These are phyloP conservation scores for Volutella citrinella DNA, from an alignment of 2,329 filamentous ascomycete genomes.

Conservation along the genomic window DNA sequence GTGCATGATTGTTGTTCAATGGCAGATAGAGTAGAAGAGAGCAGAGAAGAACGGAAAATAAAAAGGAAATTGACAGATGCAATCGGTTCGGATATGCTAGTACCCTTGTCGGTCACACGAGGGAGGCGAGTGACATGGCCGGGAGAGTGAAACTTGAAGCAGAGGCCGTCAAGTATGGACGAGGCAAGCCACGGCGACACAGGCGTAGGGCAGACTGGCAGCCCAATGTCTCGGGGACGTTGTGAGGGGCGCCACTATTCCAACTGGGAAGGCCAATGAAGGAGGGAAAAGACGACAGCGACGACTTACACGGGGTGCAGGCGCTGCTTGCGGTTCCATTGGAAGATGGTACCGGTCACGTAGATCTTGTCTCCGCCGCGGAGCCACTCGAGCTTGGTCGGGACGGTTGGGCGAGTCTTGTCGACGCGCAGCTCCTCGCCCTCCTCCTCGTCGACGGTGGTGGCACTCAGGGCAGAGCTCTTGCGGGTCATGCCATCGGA, in stretches of 20 bases:
- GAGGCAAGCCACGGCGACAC: conserved; percentile 23
- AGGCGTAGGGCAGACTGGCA: conserved; percentile 20
- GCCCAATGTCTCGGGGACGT: conserved; percentile 19
- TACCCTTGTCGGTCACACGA: too few relatives aligned
- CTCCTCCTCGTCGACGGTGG: conserved; percentile 72
- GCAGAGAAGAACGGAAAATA: too few relatives aligned
- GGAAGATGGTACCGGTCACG: conserved; percentile 94
- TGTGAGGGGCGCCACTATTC: too few relatives aligned
- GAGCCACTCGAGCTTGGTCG: conserved; percentile 83
- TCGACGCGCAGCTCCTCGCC: conserved; percentile 74
- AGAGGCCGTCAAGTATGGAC: conserved; percentile 14
- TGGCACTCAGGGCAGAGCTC: conserved; percentile 58
- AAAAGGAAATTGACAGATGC: too few relatives aligned
- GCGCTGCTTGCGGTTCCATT: conserved; percentile 93
- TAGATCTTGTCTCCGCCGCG: conserved; percentile 85
- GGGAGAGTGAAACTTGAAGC: conserved; percentile 18
- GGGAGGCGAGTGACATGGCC: conserved; percentile 1
- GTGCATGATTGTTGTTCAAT: too few relatives aligned
- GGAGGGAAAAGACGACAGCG: conserved; percentile 3
- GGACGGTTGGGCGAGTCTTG: conserved; percentile 74
- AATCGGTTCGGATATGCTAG: too few relatives aligned
- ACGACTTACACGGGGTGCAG: conserved; percentile 76
- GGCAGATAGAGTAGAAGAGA: too few relatives aligned
- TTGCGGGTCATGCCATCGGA: conserved; percentile 50
- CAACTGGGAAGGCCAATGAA: too few relatives aligned